Evolutionary conservation across 176 grass and related monocot genomes (phyloP).

Genomic region (Aegilops bicornis): DNA sequence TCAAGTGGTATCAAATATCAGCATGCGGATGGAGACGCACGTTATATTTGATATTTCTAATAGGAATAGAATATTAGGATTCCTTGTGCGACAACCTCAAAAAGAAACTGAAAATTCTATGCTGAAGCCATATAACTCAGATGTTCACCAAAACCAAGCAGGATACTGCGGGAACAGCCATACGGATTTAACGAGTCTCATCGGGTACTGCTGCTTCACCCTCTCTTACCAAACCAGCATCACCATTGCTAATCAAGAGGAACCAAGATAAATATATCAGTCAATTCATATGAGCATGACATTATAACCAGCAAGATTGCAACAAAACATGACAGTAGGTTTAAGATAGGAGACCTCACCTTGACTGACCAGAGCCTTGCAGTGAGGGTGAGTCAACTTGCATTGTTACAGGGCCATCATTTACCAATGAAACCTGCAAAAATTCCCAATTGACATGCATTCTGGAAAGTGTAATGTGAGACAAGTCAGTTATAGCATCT

Average conservation of each 20-base stretch:
- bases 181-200: neutral
- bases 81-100: neutral
- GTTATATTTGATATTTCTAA: neutral
- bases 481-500: constrained; percentile 17
- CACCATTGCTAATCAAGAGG: constrained; percentile 32
- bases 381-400: constrained; percentile 72
- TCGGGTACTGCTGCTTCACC: constrained; percentile 28
- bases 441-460: constrained; percentile 9
- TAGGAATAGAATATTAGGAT: neutral
- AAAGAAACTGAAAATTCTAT: neutral
- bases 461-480: neutral
- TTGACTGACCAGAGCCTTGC: constrained; percentile 56
- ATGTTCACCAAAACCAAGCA: neutral
- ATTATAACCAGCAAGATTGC: constrained; percentile 5
- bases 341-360: constrained; percentile 34
- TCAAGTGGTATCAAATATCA: neutral
- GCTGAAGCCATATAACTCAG: neutral
- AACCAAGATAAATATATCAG: constrained; percentile 12
- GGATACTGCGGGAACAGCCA: neutral
- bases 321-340: neutral
- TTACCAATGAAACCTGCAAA: constrained; percentile 89
- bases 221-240: constrained; percentile 18
- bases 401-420: constrained; percentile 97
- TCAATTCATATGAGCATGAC: neutral
- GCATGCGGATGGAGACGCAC: neutral